Evolutionary conservation across 805 yeast genomes (phyloP), one percentile per base, ranked within the genome.

Genomic region (Dipodascopsis tothii): DNA sequence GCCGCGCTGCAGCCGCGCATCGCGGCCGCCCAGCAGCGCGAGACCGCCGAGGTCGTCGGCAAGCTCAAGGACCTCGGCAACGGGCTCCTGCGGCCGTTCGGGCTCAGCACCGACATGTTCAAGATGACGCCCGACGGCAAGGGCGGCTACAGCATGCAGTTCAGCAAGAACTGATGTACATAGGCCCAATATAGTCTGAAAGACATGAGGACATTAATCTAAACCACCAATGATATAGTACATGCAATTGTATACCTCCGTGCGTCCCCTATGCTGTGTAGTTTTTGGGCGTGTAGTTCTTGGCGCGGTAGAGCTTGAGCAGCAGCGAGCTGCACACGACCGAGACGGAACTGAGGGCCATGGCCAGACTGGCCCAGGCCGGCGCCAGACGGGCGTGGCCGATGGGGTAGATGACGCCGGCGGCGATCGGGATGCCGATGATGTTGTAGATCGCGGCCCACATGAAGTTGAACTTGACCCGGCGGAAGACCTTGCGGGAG

Each of bases 291-390:
- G n/a, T 27, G 23, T 45, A 49, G 40, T 49, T 49, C 43, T 34
- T 43, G 14, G 53, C 52, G 30, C 44, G 43, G 56, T 57, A 86
- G 37, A 67, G 65, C 58, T 81, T 83, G 55, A 90, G 68, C 56
- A 77, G 60, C 47, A 90, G 67, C 0, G 96, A 86, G 50, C 84
- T 83, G 37, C 81, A 56, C 21, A 92, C 88, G 19, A 90, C 97
- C 55, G 94, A 83, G 2, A 86, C 80, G 1, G 95, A 84, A 52
- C 95, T 84, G 56, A 86, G 71, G 0, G 95, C 95, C 97, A 92
- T 92, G 1, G 96, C 83, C 11, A 80, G 75, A 34, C 92, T 86
- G 1, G 97, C 97, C 59, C 85, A 75, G 60, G 85, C 79, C 2
- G 97, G 98, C 40, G 85, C 84, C 54, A 88, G 65, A 11, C 71